Conservation (phyloP, 164 flowering plant genomes). For the Amborella trichopoda region DNA sequence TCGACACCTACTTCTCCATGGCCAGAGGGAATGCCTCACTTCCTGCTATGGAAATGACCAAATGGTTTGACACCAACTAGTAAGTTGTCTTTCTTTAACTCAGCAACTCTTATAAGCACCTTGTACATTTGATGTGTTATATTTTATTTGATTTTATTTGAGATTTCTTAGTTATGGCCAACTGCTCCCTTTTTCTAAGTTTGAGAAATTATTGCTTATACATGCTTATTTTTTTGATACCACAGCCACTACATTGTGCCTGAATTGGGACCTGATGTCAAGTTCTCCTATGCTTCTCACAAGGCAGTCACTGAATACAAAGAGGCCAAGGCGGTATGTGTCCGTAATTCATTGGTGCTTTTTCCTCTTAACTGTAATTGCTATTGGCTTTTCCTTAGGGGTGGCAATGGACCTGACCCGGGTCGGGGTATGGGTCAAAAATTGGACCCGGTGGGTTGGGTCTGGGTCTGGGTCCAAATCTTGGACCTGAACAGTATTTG, state of each 20-base stretch:
- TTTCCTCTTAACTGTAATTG: background rate
- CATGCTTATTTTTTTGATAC: background rate
- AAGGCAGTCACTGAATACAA: slow-evolving; percentile 85
- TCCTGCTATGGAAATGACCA: slow-evolving; percentile 95
- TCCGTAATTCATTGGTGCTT: background rate
- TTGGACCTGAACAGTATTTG: too few species aligned
- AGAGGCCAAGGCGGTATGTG: slow-evolving; percentile 76
- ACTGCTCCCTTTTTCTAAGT: background rate
- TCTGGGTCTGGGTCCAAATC: too few species aligned
- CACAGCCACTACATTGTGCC: slow-evolving; percentile 92
- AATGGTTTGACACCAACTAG: slow-evolving; percentile 97
- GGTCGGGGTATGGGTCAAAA: too few species aligned
- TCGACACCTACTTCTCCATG: slow-evolving; percentile 80
- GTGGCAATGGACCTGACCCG: too few species aligned
- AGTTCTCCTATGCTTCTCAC: slow-evolving; percentile 82
- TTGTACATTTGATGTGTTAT: too few species aligned
- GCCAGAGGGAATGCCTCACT: slow-evolving; percentile 81
- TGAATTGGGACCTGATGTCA: slow-evolving; percentile 84
- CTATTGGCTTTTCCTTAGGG: too few species aligned
- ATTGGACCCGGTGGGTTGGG: too few species aligned
- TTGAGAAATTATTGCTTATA: background rate
- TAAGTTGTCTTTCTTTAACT: slow-evolving; percentile 25
- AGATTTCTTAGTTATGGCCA: background rate
- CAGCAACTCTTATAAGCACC: too few species aligned
- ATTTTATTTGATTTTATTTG: too few species aligned